phyloP scores from a whole-genome alignment of 202 grass and related monocot genomes.

The Zoysia matrella region DNA sequence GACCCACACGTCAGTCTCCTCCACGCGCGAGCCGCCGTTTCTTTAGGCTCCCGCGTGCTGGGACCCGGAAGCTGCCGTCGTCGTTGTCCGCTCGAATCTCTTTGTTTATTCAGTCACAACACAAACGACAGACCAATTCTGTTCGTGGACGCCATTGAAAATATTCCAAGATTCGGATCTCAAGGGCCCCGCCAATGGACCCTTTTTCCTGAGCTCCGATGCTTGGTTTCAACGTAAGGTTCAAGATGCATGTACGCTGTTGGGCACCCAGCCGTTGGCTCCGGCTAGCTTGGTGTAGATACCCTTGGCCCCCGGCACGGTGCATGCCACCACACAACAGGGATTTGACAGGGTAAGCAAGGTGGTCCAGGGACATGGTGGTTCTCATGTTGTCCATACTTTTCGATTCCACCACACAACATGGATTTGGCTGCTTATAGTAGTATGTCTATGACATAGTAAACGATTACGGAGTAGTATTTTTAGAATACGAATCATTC shows the following conservation, averaged over 20 bases:
- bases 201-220: background rate
- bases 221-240: conserved; percentile 8
- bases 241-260: background rate
- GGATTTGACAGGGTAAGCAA: background rate
- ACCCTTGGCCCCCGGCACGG: background rate
- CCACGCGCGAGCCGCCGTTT: background rate
- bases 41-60: background rate
- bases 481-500: background rate
- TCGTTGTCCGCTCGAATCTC: background rate
- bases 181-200: background rate
- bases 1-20: background rate
- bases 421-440: too few species aligned
- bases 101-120: background rate
- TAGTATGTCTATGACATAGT: too few species aligned
- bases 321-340: background rate
- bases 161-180: conserved; percentile 43
- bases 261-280: too few species aligned
- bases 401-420: background rate
- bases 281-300: background rate
- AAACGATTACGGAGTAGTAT: too few species aligned
- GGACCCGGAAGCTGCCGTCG: background rate
- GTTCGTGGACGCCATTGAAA: conserved; percentile 4
- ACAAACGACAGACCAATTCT: background rate
- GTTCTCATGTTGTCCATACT: background rate
- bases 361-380: conserved; percentile 1